A percentile compares a stretch with the other conserved stretches of the same genome.
These are phyloP conservation scores for Oxyria digyna DNA, from an alignment of 148 eudicot genomes.

Conservation along the genomic window DNA sequence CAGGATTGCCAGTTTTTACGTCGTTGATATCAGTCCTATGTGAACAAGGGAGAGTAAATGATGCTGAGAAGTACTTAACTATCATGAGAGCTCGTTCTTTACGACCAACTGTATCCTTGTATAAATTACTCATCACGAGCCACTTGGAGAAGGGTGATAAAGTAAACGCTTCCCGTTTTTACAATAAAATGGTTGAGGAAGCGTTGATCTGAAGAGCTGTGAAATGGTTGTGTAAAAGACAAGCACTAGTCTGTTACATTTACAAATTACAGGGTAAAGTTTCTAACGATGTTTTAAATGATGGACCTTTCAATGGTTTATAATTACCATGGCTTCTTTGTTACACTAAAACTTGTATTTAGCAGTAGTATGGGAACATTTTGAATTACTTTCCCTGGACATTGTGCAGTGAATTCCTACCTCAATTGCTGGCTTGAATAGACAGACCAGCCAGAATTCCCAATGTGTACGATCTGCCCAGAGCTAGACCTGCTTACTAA, in stretches of 20 bases:
- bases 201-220: not conserved
- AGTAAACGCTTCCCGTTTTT: conserved; percentile 27
- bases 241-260: not conserved
- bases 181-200: conserved; percentile 28
- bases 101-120: conserved; percentile 18
- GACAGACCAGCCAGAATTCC: too few species aligned
- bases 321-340: not conserved
- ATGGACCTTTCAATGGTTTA: too few species aligned
- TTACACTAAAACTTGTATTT: not conserved
- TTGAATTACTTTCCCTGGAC: too few species aligned
- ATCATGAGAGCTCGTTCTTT: conserved; percentile 42
- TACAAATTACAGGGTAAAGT: not conserved
- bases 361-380: not conserved
- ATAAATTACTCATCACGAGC: conserved; percentile 28
- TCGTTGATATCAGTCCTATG: conserved; percentile 34
- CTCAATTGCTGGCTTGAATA: too few species aligned
- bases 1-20: conserved; percentile 28
- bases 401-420: too few species aligned
- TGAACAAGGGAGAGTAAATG: conserved; percentile 28
- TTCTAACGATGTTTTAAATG: not conserved
- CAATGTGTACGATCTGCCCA: too few species aligned
- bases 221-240: not conserved
- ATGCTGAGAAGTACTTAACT: conserved; percentile 52
- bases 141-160: conserved; percentile 29
- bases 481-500: too few species aligned